phyloP scores from a whole-genome alignment of 495 filamentous ascomycete species.

The Trichocladium uniseriatum region DNA sequence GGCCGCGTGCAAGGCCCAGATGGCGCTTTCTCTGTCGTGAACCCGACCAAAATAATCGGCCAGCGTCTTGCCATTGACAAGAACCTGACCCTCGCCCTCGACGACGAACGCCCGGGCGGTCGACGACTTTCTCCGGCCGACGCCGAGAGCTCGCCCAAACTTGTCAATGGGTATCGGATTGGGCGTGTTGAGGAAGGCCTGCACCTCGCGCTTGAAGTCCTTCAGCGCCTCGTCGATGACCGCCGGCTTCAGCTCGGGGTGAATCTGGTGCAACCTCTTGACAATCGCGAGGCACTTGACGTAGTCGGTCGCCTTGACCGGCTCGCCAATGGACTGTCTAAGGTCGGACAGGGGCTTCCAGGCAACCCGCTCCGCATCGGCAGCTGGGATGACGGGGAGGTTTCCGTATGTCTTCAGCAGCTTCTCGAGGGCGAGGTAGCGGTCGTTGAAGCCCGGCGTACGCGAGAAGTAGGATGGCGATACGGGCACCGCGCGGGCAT shows the following conservation, averaged over 20 bases:
- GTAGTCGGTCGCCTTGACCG: conserved; percentile 70
- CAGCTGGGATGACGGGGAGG: conserved; percentile 56
- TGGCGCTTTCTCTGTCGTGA: conserved; percentile 88
- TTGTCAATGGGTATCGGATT: conserved; percentile 55
- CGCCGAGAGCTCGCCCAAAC: conserved; percentile 63
- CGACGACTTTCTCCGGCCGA: conserved; percentile 78
- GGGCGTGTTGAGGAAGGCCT: conserved; percentile 53
- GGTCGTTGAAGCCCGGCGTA: conserved; percentile 75
- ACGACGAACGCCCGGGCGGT: conserved; percentile 77
- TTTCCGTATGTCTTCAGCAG: conserved; percentile 59
- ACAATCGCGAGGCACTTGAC: conserved; percentile 62
- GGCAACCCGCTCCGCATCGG: conserved; percentile 62
- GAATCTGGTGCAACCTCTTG: conserved; percentile 74
- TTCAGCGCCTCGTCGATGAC: conserved; percentile 55
- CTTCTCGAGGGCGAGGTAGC: conserved; percentile 60
- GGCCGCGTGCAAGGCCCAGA: conserved; percentile 81
- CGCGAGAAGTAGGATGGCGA: conserved; percentile 93
- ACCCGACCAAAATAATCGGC: conserved; percentile 71
- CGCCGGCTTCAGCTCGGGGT: conserved; percentile 63
- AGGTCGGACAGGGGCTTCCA: conserved; percentile 79
- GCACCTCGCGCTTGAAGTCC: conserved; percentile 63
- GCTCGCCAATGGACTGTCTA: conserved; percentile 62
- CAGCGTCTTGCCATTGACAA: conserved; percentile 80
- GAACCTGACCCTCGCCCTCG: conserved; percentile 80
- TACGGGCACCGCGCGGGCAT: conserved; percentile 65